Evolutionary conservation across 768 basidiomycete genomes (phyloP), one percentile per base, ranked within the genome.

Genomic region (Cyclocybe cylindracea): DNA sequence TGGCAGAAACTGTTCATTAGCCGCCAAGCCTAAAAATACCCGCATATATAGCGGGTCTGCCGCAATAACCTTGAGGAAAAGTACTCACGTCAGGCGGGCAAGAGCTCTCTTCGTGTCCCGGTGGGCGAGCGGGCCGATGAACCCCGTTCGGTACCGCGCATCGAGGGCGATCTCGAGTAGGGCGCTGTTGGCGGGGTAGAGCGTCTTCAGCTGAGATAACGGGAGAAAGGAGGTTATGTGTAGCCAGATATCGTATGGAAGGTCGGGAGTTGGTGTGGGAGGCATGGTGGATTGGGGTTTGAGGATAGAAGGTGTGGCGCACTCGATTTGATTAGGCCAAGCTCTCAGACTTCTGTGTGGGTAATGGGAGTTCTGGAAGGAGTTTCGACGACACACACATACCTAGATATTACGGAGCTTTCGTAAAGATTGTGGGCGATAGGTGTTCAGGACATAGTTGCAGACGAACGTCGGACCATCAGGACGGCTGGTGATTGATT

Each of bases 231-330:
- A 48, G 13, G 46, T 37, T 40, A 58, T 61, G 47, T 52, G 48
- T 11, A 49, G 47, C 60, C 56, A 66, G 19, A 58, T 40, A 44
- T 66, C 59, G 36, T 60, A 64, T 11, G 59, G 61, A 14, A 62
- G n/a, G 18, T 54, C 24, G n/a, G 19, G 5, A 33, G n/a, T 8
- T 34, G 44, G 4, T 45, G 8, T 7, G 24, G 24, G 24, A 24
- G 16, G 44, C 29, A 33, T 14, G 7, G 31, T 34, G n/a, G 14
- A 10, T 50, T 50, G 40, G 51, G 46, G 46, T 36, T 14, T 18
- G 34, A 40, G 31, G 36, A 29, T 8, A 46, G 34, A 16, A 16
- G 5, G 24, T 24, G 24, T 24, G 24, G 24, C 24, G 24, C 24
- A 24, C 24, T 3, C 24, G 5, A 24, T 24, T 24, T 5, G 3